Percentiles rank a stretch among this genome's conserved stretches.
Conservation (phyloP, 2,329 filamentous ascomycete genomes). For the Scedosporium dehoogii region DNA sequence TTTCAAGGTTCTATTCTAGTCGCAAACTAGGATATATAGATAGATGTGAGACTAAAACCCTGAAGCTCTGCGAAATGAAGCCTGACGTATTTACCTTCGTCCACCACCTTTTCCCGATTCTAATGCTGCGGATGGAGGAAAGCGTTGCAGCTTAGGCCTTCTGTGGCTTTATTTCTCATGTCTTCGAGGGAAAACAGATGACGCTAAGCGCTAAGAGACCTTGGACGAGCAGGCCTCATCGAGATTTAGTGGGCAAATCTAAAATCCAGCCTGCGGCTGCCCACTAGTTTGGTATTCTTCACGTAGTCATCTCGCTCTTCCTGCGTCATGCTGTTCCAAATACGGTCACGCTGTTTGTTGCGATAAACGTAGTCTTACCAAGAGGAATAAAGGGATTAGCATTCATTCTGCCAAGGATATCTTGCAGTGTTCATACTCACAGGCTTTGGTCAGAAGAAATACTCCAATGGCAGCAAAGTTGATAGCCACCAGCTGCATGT, state of each 20-base stretch:
- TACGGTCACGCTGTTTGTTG: conserved; percentile 32
- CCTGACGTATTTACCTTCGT: no score
- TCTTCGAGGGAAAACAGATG: no score
- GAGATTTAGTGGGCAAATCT: conserved; percentile 20
- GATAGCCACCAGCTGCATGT: conserved; percentile 38
- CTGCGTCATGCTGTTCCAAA: conserved; percentile 37
- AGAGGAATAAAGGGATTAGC: conserved; percentile 5
- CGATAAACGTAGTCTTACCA: conserved; percentile 35
- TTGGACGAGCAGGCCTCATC: no score
- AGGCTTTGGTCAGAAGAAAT: conserved; percentile 35
- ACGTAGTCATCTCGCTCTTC: conserved; percentile 25
- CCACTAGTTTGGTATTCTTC: conserved; percentile 29
- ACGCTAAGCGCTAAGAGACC: no score
- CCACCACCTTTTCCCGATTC: no score
- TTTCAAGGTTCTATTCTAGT: no score
- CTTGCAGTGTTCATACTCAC: not conserved
- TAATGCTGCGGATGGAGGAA: no score
- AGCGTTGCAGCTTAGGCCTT: no score
- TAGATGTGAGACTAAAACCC: no score
- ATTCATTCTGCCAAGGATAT: not conserved
- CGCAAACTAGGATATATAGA: no score
- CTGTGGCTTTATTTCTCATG: no score
- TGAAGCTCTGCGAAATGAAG: no score
- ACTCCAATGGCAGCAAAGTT: conserved; percentile 36
- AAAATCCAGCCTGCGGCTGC: conserved; percentile 33